Base-by-base conservation (phyloP, 2,329 filamentous ascomycete genomes). In the Colletotrichum musae region DNA sequence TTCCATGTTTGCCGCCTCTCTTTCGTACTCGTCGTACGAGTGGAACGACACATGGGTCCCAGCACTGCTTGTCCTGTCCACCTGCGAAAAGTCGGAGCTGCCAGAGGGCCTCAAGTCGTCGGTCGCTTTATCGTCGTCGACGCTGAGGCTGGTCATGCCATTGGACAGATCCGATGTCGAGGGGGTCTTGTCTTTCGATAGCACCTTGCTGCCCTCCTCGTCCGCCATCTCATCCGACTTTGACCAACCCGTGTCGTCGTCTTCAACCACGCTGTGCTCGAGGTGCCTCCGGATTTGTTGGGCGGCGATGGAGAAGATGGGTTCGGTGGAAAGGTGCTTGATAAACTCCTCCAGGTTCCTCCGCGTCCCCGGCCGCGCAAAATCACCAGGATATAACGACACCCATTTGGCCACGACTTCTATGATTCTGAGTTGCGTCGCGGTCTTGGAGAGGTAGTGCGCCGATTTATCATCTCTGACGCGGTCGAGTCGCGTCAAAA, bases 201-300 rank as follows among this genome's bases (percentile, higher is more conserved):
- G 68, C 5, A 80, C 74, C 47, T 80, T 75, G 62, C 76, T 80
- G 21, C 77, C 79, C 16, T 76, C 70, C 24, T 78, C 75, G 59
- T 83, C 80, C 4, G 76, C 77, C 3, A 73, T 72, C 10, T 90
- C 88, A 76, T 98, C 95, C 54, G 90, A 89, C 75, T 91, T 93
- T n/a, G 93, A 94, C 96, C 96, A 99, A 13, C 93, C 91, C 0
- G 93, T 93, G 77, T 99, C 95, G 75, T 98, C 96, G 77, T 98
- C 95, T 75, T 97, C 93, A 6, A 89, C 84, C 2, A 94, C 91
- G 67, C 85, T 86, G 58, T 87, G 85, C 53, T 95, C 92, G 16
- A 98, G 84, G 74, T 93, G 91, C n/a, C 88, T 87, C 21, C 90
- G 88, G 82, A 99, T 96, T 77, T 98, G 94, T 73, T 93, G 92